Evolutionary conservation across 2,329 filamentous ascomycete genomes (phyloP), one percentile per base, ranked within the genome.

Genomic region (Verticillium klebahnii): DNA sequence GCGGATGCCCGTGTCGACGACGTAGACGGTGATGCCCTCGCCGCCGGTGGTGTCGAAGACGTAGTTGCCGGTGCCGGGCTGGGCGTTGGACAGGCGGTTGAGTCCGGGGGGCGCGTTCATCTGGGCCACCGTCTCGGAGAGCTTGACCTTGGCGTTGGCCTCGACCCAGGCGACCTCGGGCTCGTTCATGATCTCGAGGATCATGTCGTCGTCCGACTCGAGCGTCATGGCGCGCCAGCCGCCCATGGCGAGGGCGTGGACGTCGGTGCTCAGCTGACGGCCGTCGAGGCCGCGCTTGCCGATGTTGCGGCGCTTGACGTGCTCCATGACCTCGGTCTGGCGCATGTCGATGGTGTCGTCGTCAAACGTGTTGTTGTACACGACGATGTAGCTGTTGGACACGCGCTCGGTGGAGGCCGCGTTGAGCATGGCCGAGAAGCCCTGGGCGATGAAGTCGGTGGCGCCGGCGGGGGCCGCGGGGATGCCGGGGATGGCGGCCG

Each of bases 1-100:
- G 60, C 75, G 75, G 70, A 90, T 84, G 66, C 88, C 88, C 6
- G 87, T 89, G 73, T 90, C 88, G 50, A 90, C 82, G 29, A 90
- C 75, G 70, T 85, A 90, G 32, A 80, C 82, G 25, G 83, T 87
- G 67, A 85, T 82, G n/a, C 82, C 83, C 65, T 78, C 62, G 36
- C 84, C 85, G 25, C 80, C 81, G 14, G 75, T 77, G 61, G 74
- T 73, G 69, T 87, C 83, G 64, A 85, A 87, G 58, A 81, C 67
- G 69, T 86, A 86, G 59, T 68, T 66, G 37, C 68, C 61, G 32
- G 66, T 61, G 50, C 73, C 76, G 19, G 73, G 64, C 14, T 69
- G 58, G 29, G 73, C 66, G 69, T 80, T 75, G 57, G 85, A 87
- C 59, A 87, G 67, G 50, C 85, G 83, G 54, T 77, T 75, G 31